Conservation (phyloP, 495 filamentous ascomycete genomes). For the Glarea lozoyensis region DNA sequence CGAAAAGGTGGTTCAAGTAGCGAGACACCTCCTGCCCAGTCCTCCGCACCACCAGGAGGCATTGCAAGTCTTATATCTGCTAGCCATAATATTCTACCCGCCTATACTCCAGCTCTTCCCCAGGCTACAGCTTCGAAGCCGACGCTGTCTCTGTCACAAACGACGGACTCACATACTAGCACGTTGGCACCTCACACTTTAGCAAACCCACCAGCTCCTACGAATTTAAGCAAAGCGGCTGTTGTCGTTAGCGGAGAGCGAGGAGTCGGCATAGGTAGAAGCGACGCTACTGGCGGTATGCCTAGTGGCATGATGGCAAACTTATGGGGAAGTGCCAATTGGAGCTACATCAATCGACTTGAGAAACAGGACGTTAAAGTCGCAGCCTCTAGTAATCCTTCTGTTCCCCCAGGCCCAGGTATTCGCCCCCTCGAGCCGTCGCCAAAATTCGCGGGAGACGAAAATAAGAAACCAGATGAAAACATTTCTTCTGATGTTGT, state of each 20-base stretch:
- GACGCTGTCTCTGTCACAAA: constrained; percentile 5
- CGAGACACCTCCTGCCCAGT: constrained; percentile 8
- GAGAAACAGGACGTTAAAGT: constrained; percentile 17
- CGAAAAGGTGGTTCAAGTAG: constrained; percentile 53
- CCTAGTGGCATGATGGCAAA: constrained; percentile 84
- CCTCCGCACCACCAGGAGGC: constrained; percentile 43
- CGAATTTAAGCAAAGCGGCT: constrained; percentile 79
- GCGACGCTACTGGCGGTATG: constrained; percentile 58
- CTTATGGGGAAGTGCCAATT: constrained; percentile 81
- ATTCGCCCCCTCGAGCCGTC: constrained; percentile 14
- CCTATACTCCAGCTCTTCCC: constrained; percentile 30
- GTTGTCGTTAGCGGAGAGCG: constrained; percentile 73
- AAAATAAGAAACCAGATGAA: constrained; percentile 17
- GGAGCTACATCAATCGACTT: constrained; percentile 60
- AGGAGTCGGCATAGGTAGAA: constrained; percentile 47
- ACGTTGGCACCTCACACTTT: constrained; percentile 78
- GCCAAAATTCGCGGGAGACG: constrained; percentile 10
- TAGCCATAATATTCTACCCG: constrained; percentile 68
- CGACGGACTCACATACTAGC: constrained; percentile 23
- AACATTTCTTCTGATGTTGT: constrained; percentile 5
- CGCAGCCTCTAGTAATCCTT: constrained; percentile 1
- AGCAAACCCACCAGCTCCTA: constrained; percentile 75
- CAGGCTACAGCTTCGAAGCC: constrained; percentile 18
- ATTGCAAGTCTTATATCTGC: constrained; percentile 83
- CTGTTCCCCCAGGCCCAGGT: constrained; percentile 13